Percentiles rank a stretch among this genome's conserved stretches.
Conservation (phyloP, 1,284 basidiomycete species). For the Flammula alnicola region DNA sequence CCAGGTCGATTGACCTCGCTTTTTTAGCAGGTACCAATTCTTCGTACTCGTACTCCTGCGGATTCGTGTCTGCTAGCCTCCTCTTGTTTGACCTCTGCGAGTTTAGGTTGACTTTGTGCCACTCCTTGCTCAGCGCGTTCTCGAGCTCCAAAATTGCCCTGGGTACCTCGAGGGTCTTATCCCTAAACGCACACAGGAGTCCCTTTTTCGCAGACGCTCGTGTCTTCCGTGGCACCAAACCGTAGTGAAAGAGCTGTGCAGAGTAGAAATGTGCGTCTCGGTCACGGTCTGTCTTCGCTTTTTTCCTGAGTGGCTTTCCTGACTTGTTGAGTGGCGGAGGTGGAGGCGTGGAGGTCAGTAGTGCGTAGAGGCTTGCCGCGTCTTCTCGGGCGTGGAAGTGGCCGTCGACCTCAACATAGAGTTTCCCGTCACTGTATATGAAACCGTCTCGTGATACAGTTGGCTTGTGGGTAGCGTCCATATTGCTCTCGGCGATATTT, state of each 20-base stretch:
- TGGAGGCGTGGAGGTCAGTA: too few species aligned
- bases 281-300: too few species aligned
- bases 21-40: not conserved
- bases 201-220: constrained; percentile 16
- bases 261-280: constrained; percentile 20
- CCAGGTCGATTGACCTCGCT: not conserved
- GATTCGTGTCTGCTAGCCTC: not conserved
- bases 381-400: too few species aligned
- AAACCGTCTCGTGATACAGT: too few species aligned
- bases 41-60: not conserved
- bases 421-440: too few species aligned
- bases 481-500: too few species aligned
- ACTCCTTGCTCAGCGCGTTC: not conserved
- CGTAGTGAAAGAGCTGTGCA: constrained; percentile 23
- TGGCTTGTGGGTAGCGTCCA: too few species aligned
- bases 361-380: too few species aligned
- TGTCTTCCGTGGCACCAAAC: constrained; percentile 17
- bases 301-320: too few species aligned
- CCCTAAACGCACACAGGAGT: constrained; percentile 13
- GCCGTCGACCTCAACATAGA: too few species aligned
- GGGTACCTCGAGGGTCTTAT: constrained; percentile 5
- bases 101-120: not conserved
- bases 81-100: not conserved
- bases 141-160: constrained; percentile 4
- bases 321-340: too few species aligned